Conservation (phyloP, 805 yeast species). For the Cyberlindnera saturnus region DNA sequence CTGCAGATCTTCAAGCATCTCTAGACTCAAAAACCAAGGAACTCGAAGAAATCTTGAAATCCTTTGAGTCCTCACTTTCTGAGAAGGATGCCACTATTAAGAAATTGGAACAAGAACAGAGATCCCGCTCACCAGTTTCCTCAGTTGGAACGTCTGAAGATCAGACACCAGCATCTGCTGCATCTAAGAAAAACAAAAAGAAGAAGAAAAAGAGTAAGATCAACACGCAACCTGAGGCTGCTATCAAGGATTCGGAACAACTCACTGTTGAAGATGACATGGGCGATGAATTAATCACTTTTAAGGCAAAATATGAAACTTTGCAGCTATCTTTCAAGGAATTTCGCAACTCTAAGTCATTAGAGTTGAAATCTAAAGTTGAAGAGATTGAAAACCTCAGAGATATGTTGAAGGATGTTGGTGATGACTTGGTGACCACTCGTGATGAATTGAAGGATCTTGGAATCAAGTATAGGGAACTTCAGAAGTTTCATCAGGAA, state of each 20-base stretch:
- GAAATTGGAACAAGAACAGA: constrained; percentile 10
- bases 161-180: neutral
- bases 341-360: constrained; percentile 14
- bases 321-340: constrained; percentile 6
- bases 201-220: constrained; percentile 12
- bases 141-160: neutral
- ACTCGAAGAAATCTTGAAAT: constrained; percentile 2
- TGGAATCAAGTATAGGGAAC: constrained; percentile 11
- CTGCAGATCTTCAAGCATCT: no score
- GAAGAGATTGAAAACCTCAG: constrained; percentile 66
- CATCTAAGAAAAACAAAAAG: constrained; percentile 15
- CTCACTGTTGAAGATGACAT: constrained; percentile 3
- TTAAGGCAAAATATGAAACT: neutral
- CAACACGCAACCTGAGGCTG: constrained; percentile 4
- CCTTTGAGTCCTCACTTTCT: constrained; percentile 1
- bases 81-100: constrained; percentile 1
- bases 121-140: neutral
- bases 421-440: constrained; percentile 72
- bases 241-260: constrained; percentile 22
- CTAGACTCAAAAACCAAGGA: constrained; percentile 1
- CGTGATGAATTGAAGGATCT: constrained; percentile 48
- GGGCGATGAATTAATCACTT: neutral
- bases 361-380: constrained; percentile 32
- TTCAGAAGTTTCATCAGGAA: constrained; percentile 2
- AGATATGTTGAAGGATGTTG: constrained; percentile 73